Evolutionary conservation across 768 basidiomycete species (phyloP), one percentile per base, ranked within the genome.

Genomic region (Ephemerocybe angulata): DNA sequence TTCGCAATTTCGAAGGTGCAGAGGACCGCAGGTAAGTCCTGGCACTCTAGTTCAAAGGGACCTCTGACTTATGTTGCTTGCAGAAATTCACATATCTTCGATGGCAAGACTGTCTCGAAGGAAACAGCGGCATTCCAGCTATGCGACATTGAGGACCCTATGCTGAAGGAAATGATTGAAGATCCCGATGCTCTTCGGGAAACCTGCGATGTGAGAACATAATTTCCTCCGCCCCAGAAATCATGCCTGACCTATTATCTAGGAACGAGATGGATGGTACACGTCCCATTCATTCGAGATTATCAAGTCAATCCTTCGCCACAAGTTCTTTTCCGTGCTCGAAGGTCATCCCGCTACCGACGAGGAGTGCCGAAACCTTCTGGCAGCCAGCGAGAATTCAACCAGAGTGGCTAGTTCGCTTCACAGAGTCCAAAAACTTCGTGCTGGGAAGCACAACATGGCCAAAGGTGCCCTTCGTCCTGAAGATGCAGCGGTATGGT

Each of bases 101-200:
- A 99, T 66, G 97, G 96, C 0, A 66, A 82, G 55, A 82, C 81
- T 6, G 70, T 93, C 43, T 84, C 87, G 42, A 86, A 88, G 61
- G 90, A 96, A 67, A 88, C 91, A 0, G 93, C 93, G 1, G 90
- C 93, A 17, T 99, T 92, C 72, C 97, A 98, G 68, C 76, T 99
- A 5, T 90, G 90, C 67, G 97, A 99, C 67, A 89, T 99, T 59
- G 71, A 77, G 6, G 97, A 99, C 66, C 84, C 86, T 5, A 87
- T 94, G 80, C 70, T 97, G 46, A 83, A 83, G 60, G 76, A 77
- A 33, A 87, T 95, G 82, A 90, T 98, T 50, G 80, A 88, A 57
- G 83, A 88, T 55, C 76, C 83, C 4, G 78, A 83, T 15, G 86
- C 83, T 42, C 71, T 89, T 17, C 81, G 85, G 30, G 86, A 89